Evolutionary conservation across 345 rosid genomes (phyloP).

Genomic region (Durio zibethinus): DNA sequence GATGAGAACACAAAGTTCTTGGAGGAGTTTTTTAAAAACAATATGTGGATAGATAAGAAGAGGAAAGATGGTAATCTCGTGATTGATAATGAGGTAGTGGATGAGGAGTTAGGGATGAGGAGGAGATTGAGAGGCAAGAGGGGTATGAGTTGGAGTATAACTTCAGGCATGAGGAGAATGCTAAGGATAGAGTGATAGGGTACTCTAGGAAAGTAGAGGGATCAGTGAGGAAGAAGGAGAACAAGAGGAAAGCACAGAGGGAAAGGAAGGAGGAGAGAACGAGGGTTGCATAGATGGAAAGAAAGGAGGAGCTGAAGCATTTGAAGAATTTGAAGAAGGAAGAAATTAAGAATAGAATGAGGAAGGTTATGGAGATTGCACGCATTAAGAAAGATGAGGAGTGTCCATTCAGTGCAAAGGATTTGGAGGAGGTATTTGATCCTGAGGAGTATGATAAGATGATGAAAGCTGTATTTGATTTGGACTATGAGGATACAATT

Average conservation of each 20-base stretch:
- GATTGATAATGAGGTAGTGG: slow-evolving; percentile 44
- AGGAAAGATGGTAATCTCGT: slow-evolving; percentile 11
- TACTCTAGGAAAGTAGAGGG: slow-evolving; percentile 72
- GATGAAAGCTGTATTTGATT: slow-evolving; percentile 69
- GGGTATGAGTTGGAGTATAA: slow-evolving; percentile 45
- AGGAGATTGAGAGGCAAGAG: slow-evolving; percentile 53
- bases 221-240: slow-evolving; percentile 79
- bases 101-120: slow-evolving; percentile 55
- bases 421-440: slow-evolving; percentile 74
- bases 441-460: slow-evolving; percentile 70
- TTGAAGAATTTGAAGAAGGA: slow-evolving; percentile 87
- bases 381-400: slow-evolving; percentile 56
- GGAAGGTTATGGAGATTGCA: slow-evolving; percentile 62
- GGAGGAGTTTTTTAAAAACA: slow-evolving; percentile 61
- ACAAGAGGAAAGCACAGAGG: slow-evolving; percentile 65
- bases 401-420: slow-evolving; percentile 31
- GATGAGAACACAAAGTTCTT: slow-evolving; percentile 54
- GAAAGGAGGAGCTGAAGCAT: slow-evolving; percentile 78
- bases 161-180: slow-evolving; percentile 66
- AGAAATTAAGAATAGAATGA: slow-evolving; percentile 74
- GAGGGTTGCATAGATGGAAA: slow-evolving; percentile 61
- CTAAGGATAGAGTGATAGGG: slow-evolving; percentile 64
- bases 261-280: slow-evolving; percentile 67
- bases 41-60: slow-evolving; percentile 70
- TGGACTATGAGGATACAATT: slow-evolving; percentile 88